These are phyloP conservation scores for Mortierella claussenii DNA, from an alignment of 192 early-diverging fungal genomes.

Conservation along the genomic window DNA sequence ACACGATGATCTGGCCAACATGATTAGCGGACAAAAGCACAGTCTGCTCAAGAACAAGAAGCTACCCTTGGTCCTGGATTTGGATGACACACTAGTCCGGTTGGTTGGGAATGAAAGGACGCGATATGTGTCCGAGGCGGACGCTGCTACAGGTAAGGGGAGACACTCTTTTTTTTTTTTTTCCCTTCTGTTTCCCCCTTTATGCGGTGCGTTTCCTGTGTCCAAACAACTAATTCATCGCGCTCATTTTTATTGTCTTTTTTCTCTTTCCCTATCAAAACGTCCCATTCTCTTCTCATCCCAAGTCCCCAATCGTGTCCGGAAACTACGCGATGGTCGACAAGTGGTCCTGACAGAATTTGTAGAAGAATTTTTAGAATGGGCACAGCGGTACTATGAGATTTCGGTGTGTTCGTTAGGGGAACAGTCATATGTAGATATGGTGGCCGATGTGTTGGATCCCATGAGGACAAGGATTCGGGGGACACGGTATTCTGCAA, in stretches of 20 bases:
- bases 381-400: slow-evolving; percentile 74
- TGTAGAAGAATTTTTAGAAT: slow-evolving; percentile 79
- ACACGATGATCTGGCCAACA: slow-evolving; percentile 61
- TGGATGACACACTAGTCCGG: slow-evolving; percentile 82
- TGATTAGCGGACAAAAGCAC: slow-evolving; percentile 64
- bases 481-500: slow-evolving; percentile 73
- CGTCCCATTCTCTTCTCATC: too few species aligned
- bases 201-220: too few species aligned
- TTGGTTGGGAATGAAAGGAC: slow-evolving; percentile 69
- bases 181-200: background rate
- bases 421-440: slow-evolving; percentile 82
- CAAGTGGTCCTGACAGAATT: slow-evolving; percentile 71
- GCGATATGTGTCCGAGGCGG: slow-evolving; percentile 69
- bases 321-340: slow-evolving; percentile 67
- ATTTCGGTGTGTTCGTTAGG: slow-evolving; percentile 81
- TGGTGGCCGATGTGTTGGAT: slow-evolving; percentile 72
- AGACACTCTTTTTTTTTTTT: background rate
- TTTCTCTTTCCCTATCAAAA: background rate
- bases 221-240: too few species aligned
- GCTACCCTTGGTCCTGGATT: slow-evolving; percentile 78
- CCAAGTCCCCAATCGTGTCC: slow-evolving; percentile 72
- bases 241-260: too few species aligned
- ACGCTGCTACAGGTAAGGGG: slow-evolving; percentile 32
- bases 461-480: slow-evolving; percentile 65
- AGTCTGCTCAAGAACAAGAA: slow-evolving; percentile 59